Base-by-base conservation (phyloP, 352 stramenopile genomes). In the Phytophthora brassicae region DNA sequence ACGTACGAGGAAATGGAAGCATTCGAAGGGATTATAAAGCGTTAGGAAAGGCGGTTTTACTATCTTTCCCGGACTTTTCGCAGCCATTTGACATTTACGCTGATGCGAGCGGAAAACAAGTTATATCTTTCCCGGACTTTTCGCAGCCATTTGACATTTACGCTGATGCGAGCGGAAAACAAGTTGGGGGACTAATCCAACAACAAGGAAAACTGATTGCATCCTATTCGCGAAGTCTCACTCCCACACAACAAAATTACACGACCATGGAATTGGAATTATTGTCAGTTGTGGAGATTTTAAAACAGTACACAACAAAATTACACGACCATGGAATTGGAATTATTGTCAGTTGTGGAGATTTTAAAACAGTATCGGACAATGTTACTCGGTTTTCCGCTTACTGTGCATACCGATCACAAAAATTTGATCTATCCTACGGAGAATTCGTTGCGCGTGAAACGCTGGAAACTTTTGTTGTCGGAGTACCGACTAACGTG, bases 11-110 rank as follows among this genome's bases (percentile, higher is more conserved):
- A 47, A 6, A 16, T 23, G 2, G n/a, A 36, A 14, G 36, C 22
- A 9, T 57, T 57, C 17, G 14, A 57, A 41, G 12, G 7, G 3
- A n/a, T 57, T 12, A 57, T 48, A 14, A 28, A 28, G 5, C 36
- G 16, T 6, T 17, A 48, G 12, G 36, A 22, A 12, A 14, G 14
- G 5, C 12, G 9, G 3, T 35, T 57, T 17, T 33, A 9, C 4
- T 57, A 23, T 14, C 35, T 6, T 57, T 66, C 19, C 58, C 58
- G 0, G 51, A 52, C 22, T 23, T 64, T 64, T 36, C 14, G 52
- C n/a, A n/a, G n/a, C n/a, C n/a, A n/a, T n/a, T n/a, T n/a, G 23
- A 47, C 12, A n/a, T n/a, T n/a, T n/a, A n/a, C n/a, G n/a, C n/a
- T n/a, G n/a, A n/a, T n/a, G n/a, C n/a, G n/a, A n/a, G n/a, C n/a